Evolutionary conservation across 1,139 yeast genomes (phyloP), one percentile per base, ranked within the genome.

Genomic region (Blastobotrys apis): DNA sequence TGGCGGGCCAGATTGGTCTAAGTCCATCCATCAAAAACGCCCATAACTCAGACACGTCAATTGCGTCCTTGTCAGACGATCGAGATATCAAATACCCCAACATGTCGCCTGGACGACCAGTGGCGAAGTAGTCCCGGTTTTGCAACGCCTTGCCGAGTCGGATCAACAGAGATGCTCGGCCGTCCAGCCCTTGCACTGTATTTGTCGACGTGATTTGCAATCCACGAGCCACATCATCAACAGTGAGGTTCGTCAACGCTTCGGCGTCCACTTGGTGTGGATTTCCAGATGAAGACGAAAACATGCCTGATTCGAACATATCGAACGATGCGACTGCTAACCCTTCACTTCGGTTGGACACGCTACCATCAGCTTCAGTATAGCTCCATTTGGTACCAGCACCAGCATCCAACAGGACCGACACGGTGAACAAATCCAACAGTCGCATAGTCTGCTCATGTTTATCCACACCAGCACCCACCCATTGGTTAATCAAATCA

Each of bases 351-450:
- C 83, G 68, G 45, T 59, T 59, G 22, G 60, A 55, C 3, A 58
- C 62, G 20, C 59, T 57, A 6, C 57, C 60, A 3, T 66, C 57
- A 12, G 62, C 63, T 36, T 69, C 73, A 4, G 49, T 53, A 54
- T 66, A 78, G 37, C 58, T 59, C 83, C 83, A 78, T 9, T 53
- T 54, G 46, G 74, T 72, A 13, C 83, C 83, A 1, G 83, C 82
- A 22, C 83, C 83, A 3, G 83, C 83, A 57, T 78, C 84, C 25
- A 78, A 63, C 39, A 78, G 59, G 3, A 78, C 84, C 41, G 81
- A 75, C 29, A 78, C 72, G 2, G 78, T 70, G 53, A 77, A 75
- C 42, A 78, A 61, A 58, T 78, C 83, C 41, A 78, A 64, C 35
- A 78, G 58, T 34, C 75, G 68, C 49, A 69, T 70, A 29, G 80